Evolutionary conservation across 352 stramenopile genomes (phyloP).

Genomic region (Phytophthora macrochlamydospora): DNA sequence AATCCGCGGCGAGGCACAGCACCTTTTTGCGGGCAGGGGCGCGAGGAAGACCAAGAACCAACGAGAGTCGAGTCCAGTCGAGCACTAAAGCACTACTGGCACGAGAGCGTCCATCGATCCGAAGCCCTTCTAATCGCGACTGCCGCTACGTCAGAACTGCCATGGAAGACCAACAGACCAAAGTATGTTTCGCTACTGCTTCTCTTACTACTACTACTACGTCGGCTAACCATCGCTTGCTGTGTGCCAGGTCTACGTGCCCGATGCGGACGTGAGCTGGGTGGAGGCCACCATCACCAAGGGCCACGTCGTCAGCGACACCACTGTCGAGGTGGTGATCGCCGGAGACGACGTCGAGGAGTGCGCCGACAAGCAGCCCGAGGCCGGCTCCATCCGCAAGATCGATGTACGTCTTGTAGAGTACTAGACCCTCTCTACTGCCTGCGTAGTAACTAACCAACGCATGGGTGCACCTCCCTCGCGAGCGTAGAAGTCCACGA

Average conservation of each 20-base stretch:
- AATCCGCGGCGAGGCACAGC: conserved; percentile 27
- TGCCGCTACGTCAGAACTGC: conserved; percentile 7
- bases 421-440: background rate
- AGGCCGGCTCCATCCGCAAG: conserved; percentile 53
- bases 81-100: too few relatives aligned
- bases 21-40: conserved; percentile 42
- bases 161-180: conserved; percentile 57
- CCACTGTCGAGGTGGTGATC: conserved; percentile 82
- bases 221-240: background rate
- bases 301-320: conserved; percentile 77
- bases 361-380: conserved; percentile 62
- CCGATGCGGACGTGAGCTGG: conserved; percentile 78
- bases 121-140: background rate
- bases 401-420: conserved; percentile 34
- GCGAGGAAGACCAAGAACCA: conserved; percentile 14
- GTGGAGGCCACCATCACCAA: conserved; percentile 86
- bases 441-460: background rate
- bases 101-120: too few relatives aligned
- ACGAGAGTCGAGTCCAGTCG: too few relatives aligned
- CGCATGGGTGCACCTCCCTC: too few relatives aligned
- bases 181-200: conserved; percentile 22
- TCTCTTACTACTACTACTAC: background rate
- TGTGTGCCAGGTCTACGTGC: conserved; percentile 76
- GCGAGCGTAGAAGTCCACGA: conserved; percentile 62
- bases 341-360: conserved; percentile 76